A percentile compares a stretch with the other conserved stretches of the same genome.
Evolutionary conservation across 163 green algal genomes (phyloP).

Genomic region (Coccomyxa subellipsoidea): DNA sequence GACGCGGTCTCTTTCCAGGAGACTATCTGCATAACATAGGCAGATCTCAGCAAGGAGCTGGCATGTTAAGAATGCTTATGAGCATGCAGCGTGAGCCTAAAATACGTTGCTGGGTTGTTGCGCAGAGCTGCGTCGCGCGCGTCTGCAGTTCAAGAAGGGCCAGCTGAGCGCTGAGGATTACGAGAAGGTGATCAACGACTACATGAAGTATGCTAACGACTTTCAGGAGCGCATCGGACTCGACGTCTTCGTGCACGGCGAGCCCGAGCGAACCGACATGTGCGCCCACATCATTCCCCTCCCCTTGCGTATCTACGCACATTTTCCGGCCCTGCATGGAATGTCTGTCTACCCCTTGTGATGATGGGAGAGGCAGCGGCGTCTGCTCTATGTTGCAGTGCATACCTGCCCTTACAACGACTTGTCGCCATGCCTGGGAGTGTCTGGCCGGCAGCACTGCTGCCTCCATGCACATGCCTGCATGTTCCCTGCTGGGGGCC

Average conservation of each 20-base stretch:
- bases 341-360: no score
- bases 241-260: conserved; percentile 91
- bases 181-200: conserved; percentile 59
- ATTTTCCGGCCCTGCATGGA: no score
- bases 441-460: no score
- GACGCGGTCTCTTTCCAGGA: no score
- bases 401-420: no score
- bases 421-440: no score
- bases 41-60: background rate
- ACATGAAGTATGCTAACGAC: conserved; percentile 74
- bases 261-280: conserved; percentile 91
- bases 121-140: conserved; percentile 64
- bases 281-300: conserved; percentile 21
- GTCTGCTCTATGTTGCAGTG: no score
- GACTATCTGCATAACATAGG: no score
- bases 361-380: no score
- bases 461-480: no score
- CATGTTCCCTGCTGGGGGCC: no score
- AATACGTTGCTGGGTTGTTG: background rate
- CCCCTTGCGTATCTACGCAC: background rate
- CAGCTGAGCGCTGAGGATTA: conserved; percentile 68
- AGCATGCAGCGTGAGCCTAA: background rate
- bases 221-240: conserved; percentile 73
- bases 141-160: conserved; percentile 63
- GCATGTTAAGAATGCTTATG: background rate